Percentiles rank a stretch among this genome's conserved stretches.
phyloP scores from a whole-genome alignment of 2,329 filamentous ascomycete species.

The Fulvia fulva region DNA sequence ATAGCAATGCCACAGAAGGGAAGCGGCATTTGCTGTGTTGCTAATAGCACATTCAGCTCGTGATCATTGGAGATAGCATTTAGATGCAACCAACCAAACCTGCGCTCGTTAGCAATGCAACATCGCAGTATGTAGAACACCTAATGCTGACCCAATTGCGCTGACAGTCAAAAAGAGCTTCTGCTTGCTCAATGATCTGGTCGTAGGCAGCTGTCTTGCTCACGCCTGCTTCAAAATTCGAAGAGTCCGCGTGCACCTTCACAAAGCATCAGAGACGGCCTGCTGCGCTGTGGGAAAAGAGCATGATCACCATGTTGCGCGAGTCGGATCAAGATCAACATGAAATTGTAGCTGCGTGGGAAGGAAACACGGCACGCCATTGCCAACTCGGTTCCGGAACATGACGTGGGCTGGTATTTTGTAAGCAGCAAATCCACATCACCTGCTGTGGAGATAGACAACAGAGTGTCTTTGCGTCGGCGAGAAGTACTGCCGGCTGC shows the following conservation, averaged over 20 bases:
- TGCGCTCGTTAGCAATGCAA: slow-evolving; percentile 1
- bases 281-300: background rate
- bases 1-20: slow-evolving; percentile 75
- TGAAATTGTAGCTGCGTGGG: background rate
- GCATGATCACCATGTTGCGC: slow-evolving; percentile 9
- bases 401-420: too few species aligned
- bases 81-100: slow-evolving; percentile 17
- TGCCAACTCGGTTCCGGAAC: too few species aligned
- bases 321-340: background rate
- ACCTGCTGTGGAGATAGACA: too few species aligned
- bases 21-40: slow-evolving; percentile 72
- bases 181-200: slow-evolving; percentile 68
- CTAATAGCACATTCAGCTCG: slow-evolving; percentile 38
- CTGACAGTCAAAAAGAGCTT: slow-evolving; percentile 66
- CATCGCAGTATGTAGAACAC: background rate
- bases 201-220: slow-evolving; percentile 69
- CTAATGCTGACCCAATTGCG: slow-evolving; percentile 66
- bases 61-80: background rate
- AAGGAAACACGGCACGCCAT: background rate
- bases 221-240: slow-evolving; percentile 64
- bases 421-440: too few species aligned
- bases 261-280: slow-evolving; percentile 10
- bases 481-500: background rate
- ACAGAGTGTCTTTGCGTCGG: too few species aligned
- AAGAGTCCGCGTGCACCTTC: slow-evolving; percentile 72